Evolutionary conservation across 169 alveolate species (phyloP).

Genomic region (Plasmodium gallinaceum): DNA sequence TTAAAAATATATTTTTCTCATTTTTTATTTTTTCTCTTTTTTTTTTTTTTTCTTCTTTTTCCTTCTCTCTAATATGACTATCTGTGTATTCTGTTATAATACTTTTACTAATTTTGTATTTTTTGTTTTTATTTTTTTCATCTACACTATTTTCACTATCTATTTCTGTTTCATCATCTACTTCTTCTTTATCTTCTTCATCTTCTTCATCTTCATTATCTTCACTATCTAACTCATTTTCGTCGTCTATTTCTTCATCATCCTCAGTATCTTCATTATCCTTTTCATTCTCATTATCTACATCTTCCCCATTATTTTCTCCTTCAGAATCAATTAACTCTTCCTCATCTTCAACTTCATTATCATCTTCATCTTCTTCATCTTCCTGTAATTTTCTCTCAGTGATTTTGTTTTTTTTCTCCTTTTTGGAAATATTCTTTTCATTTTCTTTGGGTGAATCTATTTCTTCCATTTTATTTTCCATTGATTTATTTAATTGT

Average conservation of each 20-base stretch:
- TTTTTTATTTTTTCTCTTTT: constrained; percentile 66
- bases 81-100: constrained; percentile 78
- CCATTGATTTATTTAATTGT: constrained; percentile 53
- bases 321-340: neutral
- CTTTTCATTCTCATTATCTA: neutral
- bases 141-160: constrained; percentile 23
- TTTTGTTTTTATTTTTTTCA: constrained; percentile 45
- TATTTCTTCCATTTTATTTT: constrained; percentile 1
- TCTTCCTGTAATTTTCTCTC: constrained; percentile 2
- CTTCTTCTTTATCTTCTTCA: constrained; percentile 15
- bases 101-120: constrained; percentile 72
- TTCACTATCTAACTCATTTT: constrained; percentile 39
- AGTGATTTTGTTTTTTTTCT: neutral
- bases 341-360: constrained; percentile 26
- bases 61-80: constrained; percentile 73
- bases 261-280: constrained; percentile 18
- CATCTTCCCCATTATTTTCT: neutral
- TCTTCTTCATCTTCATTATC: constrained; percentile 41
- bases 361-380: constrained; percentile 14
- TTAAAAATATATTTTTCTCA: constrained; percentile 57
- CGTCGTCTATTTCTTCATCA: constrained; percentile 1
- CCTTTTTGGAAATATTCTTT: neutral
- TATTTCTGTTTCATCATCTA: constrained; percentile 42
- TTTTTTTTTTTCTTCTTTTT: constrained; percentile 72
- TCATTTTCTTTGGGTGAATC: neutral